Evolutionary conservation across 2,329 filamentous ascomycete genomes (phyloP).

Genomic region (Ophiostoma novo-ulmi): DNA sequence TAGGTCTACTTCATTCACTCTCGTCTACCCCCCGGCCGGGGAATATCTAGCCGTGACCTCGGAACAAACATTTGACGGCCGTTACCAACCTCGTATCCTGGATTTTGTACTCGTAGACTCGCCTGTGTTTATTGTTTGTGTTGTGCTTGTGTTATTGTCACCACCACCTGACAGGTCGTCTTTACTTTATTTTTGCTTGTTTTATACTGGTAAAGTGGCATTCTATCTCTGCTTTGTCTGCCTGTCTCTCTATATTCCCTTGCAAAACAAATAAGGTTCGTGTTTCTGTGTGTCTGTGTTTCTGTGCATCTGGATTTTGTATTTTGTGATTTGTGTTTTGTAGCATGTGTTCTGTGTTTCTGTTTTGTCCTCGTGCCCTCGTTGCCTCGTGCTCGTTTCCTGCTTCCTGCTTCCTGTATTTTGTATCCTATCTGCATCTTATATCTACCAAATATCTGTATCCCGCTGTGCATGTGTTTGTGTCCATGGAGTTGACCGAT

Average conservation of each 20-base stretch:
- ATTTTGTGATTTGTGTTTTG: neutral
- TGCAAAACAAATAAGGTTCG: conserved; percentile 10
- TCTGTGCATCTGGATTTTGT: neutral
- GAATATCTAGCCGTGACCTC: conserved; percentile 7
- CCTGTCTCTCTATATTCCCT: conserved; percentile 2
- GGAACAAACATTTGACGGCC: conserved; percentile 8
- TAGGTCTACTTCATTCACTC: no score
- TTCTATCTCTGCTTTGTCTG: neutral
- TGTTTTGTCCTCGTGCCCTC: neutral
- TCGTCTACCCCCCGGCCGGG: neutral
- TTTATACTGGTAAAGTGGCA: neutral
- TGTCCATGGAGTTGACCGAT: conserved; percentile 17
- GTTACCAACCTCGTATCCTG: conserved; percentile 3
- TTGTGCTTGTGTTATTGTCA: neutral
- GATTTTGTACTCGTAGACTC: neutral
- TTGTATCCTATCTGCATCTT: neutral
- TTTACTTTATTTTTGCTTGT: neutral
- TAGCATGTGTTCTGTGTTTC: neutral
- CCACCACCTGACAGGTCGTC: conserved; percentile 8
- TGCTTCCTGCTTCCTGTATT: neutral
- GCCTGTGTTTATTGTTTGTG: neutral
- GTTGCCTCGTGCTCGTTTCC: neutral
- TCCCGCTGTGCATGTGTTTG: conserved; percentile 1
- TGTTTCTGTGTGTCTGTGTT: neutral
- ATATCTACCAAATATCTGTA: neutral